Conservation (phyloP, 352 stramenopile genomes). For the Phytophthora ramorum region DNA sequence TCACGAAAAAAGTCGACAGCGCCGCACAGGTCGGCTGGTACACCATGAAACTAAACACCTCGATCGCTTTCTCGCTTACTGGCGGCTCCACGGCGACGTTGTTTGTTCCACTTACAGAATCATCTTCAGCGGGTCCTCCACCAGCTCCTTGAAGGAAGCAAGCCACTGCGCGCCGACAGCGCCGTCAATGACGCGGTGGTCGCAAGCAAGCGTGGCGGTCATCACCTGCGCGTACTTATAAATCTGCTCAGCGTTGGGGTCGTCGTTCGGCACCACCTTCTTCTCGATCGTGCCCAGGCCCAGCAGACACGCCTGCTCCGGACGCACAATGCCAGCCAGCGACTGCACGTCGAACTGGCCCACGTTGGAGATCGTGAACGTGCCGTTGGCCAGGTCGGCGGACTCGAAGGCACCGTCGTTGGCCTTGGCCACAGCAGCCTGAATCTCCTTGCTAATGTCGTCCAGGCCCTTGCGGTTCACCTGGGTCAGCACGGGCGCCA, state of each 20-base stretch:
- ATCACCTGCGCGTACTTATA: conserved; percentile 93
- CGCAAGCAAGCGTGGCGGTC: conserved; percentile 96
- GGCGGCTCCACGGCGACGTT: conserved; percentile 18
- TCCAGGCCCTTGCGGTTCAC: conserved; percentile 64
- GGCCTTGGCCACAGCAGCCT: conserved; percentile 47
- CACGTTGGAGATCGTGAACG: conserved; percentile 97
- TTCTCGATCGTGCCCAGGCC: conserved; percentile 95
- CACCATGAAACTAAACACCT: conserved; percentile 27
- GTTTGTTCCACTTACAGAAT: conserved; percentile 88
- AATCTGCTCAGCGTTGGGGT: conserved; percentile 81
- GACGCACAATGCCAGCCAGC: conserved; percentile 94
- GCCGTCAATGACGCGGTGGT: conserved; percentile 98
- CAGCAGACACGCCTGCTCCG: conserved; percentile 93
- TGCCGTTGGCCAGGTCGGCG: conserved; percentile 85
- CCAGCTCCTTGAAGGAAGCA: conserved; percentile 94
- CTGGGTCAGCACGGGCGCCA: conserved; percentile 96
- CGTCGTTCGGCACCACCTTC: conserved; percentile 93
- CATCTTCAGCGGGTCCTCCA: conserved; percentile 98
- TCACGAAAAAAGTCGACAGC: conserved; percentile 24
- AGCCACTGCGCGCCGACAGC: conserved; percentile 97
- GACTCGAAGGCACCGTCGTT: conserved; percentile 46
- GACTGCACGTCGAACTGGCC: conserved; percentile 97
- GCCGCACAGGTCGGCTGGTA: conserved; percentile 10
- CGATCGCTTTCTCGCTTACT: conserved; percentile 25
- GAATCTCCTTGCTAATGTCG: conserved; percentile 70